These are phyloP conservation scores for Glebionis coronaria DNA, from an alignment of 129 eudicot genomes.

Conservation along the genomic window DNA sequence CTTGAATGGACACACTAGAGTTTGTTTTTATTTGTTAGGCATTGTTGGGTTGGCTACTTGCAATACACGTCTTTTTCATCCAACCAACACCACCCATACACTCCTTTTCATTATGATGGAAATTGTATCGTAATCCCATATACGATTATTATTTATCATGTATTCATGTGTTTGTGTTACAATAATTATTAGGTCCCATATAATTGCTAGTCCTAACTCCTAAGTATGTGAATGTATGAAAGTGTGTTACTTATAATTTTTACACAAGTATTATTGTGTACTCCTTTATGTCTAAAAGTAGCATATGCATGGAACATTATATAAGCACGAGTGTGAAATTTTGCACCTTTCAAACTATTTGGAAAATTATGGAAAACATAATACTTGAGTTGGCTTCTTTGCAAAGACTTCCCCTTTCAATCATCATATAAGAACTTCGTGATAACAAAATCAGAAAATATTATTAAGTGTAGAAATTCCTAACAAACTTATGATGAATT, in stretches of 20 bases:
- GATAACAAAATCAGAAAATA: neutral
- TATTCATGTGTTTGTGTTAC: neutral
- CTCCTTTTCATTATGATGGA: neutral
- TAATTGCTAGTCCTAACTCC: no score
- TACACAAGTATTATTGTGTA: neutral
- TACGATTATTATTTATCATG: neutral
- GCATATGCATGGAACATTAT: neutral
- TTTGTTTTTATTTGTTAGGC: conserved; percentile 24
- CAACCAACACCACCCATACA: conserved; percentile 31
- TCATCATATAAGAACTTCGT: neutral
- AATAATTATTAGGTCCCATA: neutral
- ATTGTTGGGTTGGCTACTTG: conserved; percentile 22
- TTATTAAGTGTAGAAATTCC: neutral
- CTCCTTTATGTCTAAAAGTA: neutral
- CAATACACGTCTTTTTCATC: conserved; percentile 26
- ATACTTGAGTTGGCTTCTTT: neutral
- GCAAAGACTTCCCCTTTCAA: conserved; percentile 1
- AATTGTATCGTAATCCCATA: neutral
- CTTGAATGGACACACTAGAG: conserved; percentile 18
- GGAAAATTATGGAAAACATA: neutral
- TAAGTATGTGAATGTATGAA: no score
- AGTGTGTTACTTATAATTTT: no score
- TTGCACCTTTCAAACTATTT: neutral
- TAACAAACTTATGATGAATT: neutral
- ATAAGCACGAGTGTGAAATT: neutral